A percentile compares a stretch with the other conserved stretches of the same genome.
Evolutionary conservation across 2,329 filamentous ascomycete genomes (phyloP).

Genomic region (Colletotrichum sp.): DNA sequence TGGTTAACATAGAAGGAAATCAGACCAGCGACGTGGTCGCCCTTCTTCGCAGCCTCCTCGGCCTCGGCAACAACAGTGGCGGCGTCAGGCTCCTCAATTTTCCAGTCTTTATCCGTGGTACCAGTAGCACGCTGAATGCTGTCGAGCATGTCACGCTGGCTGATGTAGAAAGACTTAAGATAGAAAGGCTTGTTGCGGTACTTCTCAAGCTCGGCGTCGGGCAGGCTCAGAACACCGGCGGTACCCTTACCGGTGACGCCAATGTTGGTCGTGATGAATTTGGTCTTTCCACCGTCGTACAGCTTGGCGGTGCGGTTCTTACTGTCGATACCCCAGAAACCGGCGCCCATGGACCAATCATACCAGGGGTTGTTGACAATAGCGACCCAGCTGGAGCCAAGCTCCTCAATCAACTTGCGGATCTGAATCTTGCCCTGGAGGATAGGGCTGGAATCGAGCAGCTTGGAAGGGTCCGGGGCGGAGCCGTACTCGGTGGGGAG

Average conservation of each 20-base stretch:
- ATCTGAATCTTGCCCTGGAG: slow-evolving; percentile 28
- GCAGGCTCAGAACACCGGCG: slow-evolving; percentile 43
- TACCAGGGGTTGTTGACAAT: slow-evolving; percentile 36
- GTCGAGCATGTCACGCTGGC: slow-evolving; percentile 69
- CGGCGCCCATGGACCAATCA: slow-evolving; percentile 29
- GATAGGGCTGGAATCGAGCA: slow-evolving; percentile 22
- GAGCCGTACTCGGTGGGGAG: slow-evolving; percentile 55
- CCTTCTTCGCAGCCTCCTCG: slow-evolving; percentile 44
- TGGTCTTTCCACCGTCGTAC: slow-evolving; percentile 60
- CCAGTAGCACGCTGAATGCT: slow-evolving; percentile 62
- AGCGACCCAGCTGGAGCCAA: slow-evolving; percentile 35
- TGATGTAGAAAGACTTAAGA: slow-evolving; percentile 61
- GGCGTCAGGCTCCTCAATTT: slow-evolving; percentile 42
- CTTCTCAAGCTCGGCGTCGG: slow-evolving; percentile 20
- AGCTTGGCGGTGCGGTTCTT: slow-evolving; percentile 34
- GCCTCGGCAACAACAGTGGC: slow-evolving; percentile 47
- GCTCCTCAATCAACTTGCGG: slow-evolving; percentile 30
- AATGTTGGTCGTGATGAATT: slow-evolving; percentile 64
- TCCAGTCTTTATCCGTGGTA: slow-evolving; percentile 64
- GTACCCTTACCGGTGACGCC: slow-evolving; percentile 52
- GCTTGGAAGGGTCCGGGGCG: slow-evolving; percentile 30
- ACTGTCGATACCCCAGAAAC: slow-evolving; percentile 34
- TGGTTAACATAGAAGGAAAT: slow-evolving; percentile 29
- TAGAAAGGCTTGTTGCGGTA: slow-evolving; percentile 52
- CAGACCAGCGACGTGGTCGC: slow-evolving; percentile 54